phyloP scores from a whole-genome alignment of 148 eudicot genomes.

The Camellia japonica region DNA sequence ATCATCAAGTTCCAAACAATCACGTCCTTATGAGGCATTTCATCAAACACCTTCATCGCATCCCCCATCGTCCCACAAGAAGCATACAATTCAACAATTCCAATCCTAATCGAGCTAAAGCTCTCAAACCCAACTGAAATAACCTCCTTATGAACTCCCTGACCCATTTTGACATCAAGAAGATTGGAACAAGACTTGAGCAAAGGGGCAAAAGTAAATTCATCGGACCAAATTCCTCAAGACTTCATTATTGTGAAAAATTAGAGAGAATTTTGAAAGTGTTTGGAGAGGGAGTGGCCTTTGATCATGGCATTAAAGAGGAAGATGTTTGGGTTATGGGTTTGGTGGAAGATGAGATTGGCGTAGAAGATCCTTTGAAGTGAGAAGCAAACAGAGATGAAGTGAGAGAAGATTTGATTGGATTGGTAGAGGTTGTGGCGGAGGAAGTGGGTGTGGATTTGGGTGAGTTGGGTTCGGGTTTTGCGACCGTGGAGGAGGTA shows the following conservation, averaged over 20 bases:
- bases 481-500: slow-evolving; percentile 59
- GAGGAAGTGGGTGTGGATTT: too few relatives aligned
- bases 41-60: slow-evolving; percentile 53
- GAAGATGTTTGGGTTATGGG: slow-evolving; percentile 46
- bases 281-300: slow-evolving; percentile 45
- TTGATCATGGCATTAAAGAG: slow-evolving; percentile 76
- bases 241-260: too few relatives aligned
- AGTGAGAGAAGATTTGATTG: too few relatives aligned
- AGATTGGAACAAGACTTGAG: slow-evolving; percentile 62
- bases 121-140: too few relatives aligned
- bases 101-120: too few relatives aligned
- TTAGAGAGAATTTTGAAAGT: too few relatives aligned
- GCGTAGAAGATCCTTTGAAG: slow-evolving; percentile 39
- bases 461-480: slow-evolving; percentile 46
- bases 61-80: slow-evolving; percentile 31
- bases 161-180: slow-evolving; percentile 38
- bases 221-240: slow-evolving; percentile 66
- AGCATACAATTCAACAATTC: slow-evolving; percentile 40
- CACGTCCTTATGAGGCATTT: too few relatives aligned
- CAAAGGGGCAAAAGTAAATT: slow-evolving; percentile 64
- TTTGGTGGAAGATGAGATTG: slow-evolving; percentile 45
- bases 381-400: too few relatives aligned
- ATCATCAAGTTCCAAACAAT: too few relatives aligned
- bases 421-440: too few relatives aligned
- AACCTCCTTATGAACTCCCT: too few relatives aligned